Evolutionary conservation across 176 grass and related monocot species (phyloP), one percentile per base, ranked within the genome.

Genomic region (Lolium perenne): DNA sequence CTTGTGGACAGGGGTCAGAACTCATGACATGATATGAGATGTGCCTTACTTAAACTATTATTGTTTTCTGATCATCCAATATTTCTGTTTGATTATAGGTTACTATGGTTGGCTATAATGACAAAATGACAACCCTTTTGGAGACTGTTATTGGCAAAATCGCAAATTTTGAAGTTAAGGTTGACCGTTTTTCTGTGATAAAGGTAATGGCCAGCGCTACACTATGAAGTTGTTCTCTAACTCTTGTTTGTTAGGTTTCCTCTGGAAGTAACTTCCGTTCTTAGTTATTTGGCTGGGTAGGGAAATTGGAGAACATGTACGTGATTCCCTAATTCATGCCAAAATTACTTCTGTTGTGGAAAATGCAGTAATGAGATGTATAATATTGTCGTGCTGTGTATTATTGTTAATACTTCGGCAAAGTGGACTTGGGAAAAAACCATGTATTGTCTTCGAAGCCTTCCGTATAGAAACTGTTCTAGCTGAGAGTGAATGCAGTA

Each of bases 91-190:
- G 15, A 70, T 79, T 93, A 17, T 82, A 98, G 96, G 78, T 98
- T 81, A 94, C 82, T 86, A 80, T 93, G 85, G 82, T 89, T 91
- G 96, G 96, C 40, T 98, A 90, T 83, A 98, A 95, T 98, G 91
- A 98, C 84, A 98, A 95, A 95, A 98, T 98, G 91, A 86, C 88
- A 78, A 94, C 88, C 57, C 96, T 98, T 72, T 81, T 98, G 90
- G 90, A 92, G 66, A 95, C 91, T 83, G 89, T 98, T 85, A 86
- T 98, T 80, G 87, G 79, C 74, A 98, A 92, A 82, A 92, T 98
- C 82, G 74, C 78, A 55, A 82, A 92, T 40, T 98, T 98, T 91
- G 88, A 95, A 92, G 91, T 98, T 78, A 92, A 90, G 53, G 71
- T 74, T 59, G 96, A 98, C 66, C 91, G 96, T 38, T 98, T 95